Evolutionary conservation across 495 filamentous ascomycete species (phyloP).

Genomic region (Podospora conica): DNA sequence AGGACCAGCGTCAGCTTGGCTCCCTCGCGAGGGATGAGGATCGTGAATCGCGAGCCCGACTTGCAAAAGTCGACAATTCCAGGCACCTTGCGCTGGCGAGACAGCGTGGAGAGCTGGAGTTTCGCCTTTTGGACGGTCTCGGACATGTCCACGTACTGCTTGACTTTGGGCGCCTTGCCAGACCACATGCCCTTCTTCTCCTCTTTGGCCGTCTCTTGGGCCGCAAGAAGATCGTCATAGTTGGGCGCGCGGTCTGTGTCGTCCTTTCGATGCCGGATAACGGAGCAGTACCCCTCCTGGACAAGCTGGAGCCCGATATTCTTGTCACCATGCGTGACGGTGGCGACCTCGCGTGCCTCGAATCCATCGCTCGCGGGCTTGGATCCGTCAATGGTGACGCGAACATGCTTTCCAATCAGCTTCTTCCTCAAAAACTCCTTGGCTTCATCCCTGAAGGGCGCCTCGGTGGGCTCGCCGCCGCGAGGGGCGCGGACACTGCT

Average conservation of each 20-base stretch:
- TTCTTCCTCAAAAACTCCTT: slow-evolving; percentile 94
- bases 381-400: slow-evolving; percentile 80
- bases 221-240: slow-evolving; percentile 86
- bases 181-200: slow-evolving; percentile 90
- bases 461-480: slow-evolving; percentile 48
- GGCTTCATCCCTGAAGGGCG: slow-evolving; percentile 83
- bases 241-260: slow-evolving; percentile 87
- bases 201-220: slow-evolving; percentile 80
- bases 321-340: slow-evolving; percentile 73
- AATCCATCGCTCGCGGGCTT: slow-evolving; percentile 85
- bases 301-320: slow-evolving; percentile 81
- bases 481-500: slow-evolving; percentile 92
- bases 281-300: slow-evolving; percentile 85
- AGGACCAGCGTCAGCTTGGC: slow-evolving; percentile 94
- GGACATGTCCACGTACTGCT: slow-evolving; percentile 79
- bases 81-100: slow-evolving; percentile 86
- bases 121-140: slow-evolving; percentile 93
- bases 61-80: slow-evolving; percentile 97
- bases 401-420: slow-evolving; percentile 91
- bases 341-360: slow-evolving; percentile 91
- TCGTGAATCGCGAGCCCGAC: slow-evolving; percentile 86
- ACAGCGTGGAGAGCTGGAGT: slow-evolving; percentile 77
- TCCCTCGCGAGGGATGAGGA: slow-evolving; percentile 87
- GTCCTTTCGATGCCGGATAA: slow-evolving; percentile 88
- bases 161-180: slow-evolving; percentile 70